Percentiles rank a stretch among this genome's conserved stretches.
Conservation (phyloP, 2,329 filamentous ascomycete species). For the Neopestalotiopsis rosae region DNA sequence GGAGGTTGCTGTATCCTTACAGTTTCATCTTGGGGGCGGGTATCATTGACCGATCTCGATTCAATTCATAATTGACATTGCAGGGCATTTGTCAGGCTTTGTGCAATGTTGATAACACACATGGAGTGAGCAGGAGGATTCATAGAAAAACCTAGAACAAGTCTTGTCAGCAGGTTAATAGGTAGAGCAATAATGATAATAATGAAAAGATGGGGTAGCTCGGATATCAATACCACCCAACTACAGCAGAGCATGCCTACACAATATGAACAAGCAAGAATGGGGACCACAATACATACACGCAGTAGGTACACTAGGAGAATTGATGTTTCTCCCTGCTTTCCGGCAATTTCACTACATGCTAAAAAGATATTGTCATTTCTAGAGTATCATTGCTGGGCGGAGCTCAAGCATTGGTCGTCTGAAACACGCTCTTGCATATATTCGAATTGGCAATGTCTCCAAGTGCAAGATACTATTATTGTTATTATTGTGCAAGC, state of each 20-base stretch:
- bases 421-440: constrained; percentile 13
- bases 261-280: background rate
- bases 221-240: too few species aligned
- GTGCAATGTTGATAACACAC: constrained; percentile 1
- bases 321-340: constrained; percentile 5
- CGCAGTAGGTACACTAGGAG: background rate
- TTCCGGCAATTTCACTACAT: background rate
- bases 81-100: background rate
- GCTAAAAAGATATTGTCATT: background rate
- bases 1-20: background rate
- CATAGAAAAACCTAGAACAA: too few species aligned
- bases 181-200: background rate
- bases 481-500: background rate
- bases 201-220: constrained; percentile 9
- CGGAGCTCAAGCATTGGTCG: constrained; percentile 17
- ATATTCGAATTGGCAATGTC: background rate
- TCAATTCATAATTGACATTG: background rate
- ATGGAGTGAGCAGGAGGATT: background rate
- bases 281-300: background rate
- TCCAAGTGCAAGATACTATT: background rate
- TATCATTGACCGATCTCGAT: background rate
- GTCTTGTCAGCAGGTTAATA: background rate
- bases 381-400: constrained; percentile 5
- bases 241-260: too few species aligned
- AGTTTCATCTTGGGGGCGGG: background rate